Conservation (phyloP, 2,329 filamentous ascomycete genomes). For the Rugonectria rugulosa region DNA sequence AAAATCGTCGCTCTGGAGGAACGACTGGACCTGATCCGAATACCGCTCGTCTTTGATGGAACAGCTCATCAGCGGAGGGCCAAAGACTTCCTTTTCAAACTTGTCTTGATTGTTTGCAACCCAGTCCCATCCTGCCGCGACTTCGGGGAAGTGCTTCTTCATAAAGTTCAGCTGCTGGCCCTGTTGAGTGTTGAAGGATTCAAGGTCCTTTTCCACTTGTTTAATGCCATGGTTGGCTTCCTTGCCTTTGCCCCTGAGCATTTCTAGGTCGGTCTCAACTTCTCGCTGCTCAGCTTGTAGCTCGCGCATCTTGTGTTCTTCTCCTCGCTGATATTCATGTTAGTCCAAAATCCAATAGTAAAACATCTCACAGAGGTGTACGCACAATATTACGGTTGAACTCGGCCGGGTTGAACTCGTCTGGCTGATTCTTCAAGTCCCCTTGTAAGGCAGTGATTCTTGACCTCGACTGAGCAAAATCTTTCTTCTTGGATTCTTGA, state of each 20-base stretch:
- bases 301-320: constrained; percentile 65
- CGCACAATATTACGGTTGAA: constrained; percentile 79
- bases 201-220: constrained; percentile 57
- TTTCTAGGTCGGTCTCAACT: constrained; percentile 48
- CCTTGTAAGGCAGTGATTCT: constrained; percentile 70
- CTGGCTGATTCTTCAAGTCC: constrained; percentile 66
- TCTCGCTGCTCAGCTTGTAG: constrained; percentile 53
- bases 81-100: constrained; percentile 81
- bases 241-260: constrained; percentile 52
- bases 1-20: constrained; percentile 61
- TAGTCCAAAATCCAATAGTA: constrained; percentile 16
- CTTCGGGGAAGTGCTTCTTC: constrained; percentile 65
- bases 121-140: constrained; percentile 80
- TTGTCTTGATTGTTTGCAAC: constrained; percentile 72
- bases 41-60: constrained; percentile 77
- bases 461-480: constrained; percentile 57
- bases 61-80: constrained; percentile 82
- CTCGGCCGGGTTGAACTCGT: constrained; percentile 71
- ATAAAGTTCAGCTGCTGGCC: constrained; percentile 78
- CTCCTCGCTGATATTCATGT: constrained; percentile 59
- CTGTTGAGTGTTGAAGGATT: constrained; percentile 73
- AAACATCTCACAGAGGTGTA: constrained; percentile 24
- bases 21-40: constrained; percentile 61
- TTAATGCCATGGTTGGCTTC: constrained; percentile 49
- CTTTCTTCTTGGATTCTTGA: constrained; percentile 59